Evolutionary conservation across 1,284 basidiomycete genomes (phyloP).

Genomic region (Fistulinella cinereoalba): DNA sequence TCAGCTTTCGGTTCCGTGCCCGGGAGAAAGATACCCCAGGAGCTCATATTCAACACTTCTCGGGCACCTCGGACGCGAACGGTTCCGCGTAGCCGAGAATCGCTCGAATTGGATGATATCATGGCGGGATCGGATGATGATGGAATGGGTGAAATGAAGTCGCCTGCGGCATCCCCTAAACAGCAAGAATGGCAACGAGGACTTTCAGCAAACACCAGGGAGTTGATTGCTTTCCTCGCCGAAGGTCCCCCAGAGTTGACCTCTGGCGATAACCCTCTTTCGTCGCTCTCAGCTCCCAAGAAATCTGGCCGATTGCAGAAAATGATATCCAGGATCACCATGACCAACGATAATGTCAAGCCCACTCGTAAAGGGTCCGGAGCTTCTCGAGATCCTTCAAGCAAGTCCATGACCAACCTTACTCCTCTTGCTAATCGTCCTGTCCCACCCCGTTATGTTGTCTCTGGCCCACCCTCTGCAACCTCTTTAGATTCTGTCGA

Average conservation of each 20-base stretch:
- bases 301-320: conserved; percentile 63
- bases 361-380: conserved; percentile 30
- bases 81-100: conserved; percentile 57
- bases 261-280: conserved; percentile 33
- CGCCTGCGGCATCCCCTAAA: conserved; percentile 27
- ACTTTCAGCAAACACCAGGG: conserved; percentile 51
- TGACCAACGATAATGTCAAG: conserved; percentile 42
- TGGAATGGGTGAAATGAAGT: conserved; percentile 23
- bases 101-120: conserved; percentile 69
- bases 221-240: conserved; percentile 50
- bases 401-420: conserved; percentile 41
- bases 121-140: conserved; percentile 63
- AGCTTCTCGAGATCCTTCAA: conserved; percentile 23
- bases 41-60: conserved; percentile 33
- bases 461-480: conserved; percentile 34
- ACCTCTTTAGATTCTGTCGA: conserved; percentile 39
- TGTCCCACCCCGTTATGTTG: conserved; percentile 48
- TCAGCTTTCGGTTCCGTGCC: conserved; percentile 30
- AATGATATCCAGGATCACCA: conserved; percentile 73
- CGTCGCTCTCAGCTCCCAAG: conserved; percentile 45
- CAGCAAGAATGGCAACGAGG: conserved; percentile 30
- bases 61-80: conserved; percentile 47
- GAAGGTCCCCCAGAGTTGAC: conserved; percentile 33
- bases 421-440: conserved; percentile 54
- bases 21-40: conserved; percentile 20